Base-by-base conservation (phyloP, 2,329 filamentous ascomycete genomes). In the Phyllosticta capitalensis region DNA sequence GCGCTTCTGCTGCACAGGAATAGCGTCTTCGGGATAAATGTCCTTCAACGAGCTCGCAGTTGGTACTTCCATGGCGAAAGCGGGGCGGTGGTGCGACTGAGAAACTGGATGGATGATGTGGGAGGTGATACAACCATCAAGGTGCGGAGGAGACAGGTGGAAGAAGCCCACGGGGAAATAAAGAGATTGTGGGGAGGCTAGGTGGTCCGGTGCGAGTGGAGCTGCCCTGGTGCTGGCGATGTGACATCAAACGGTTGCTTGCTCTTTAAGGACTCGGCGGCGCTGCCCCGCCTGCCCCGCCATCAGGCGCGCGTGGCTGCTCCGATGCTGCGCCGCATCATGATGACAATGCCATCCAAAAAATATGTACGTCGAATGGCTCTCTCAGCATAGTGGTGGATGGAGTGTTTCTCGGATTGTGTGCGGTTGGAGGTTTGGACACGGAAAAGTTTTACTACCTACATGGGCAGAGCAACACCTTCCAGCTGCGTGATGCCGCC, bases 1-100 rank as follows among this genome's bases (percentile, higher is more conserved):
- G 74, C 94, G 82, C 65, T 81, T 77, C 52, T 79, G 81, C 73
- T 96, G 88, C 24, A 80, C 76, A 7, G 81, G 71, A 19, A 91
- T 75, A 53, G 87, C 85, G 71, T 90, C 84, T 30, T 83, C 76
- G 20, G 90, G 87, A 76, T 97, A 97, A 69, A 96, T 90, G 71
- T 92, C 88, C 65, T 83, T 79, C 66, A 96, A 79, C 26, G 87
- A 86, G 65, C 81, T 82, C 60, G 89, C 87, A 64, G 87, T 83
- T 61, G 92, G 92, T 56, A 96, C 90, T 19, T 53, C 54, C 58
- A 60, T 60, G 58, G 52, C 30, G 58, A 26, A 7, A 49, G 54
- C 49, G 54, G 54, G 50, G 54, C 33, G 7, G 33, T 56, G 54
- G 58, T 55, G 58, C 48, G 30, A 60, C 45, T 19, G 22, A 20